Evolutionary conservation across 345 rosid species (phyloP), one percentile per base, ranked within the genome.

Genomic region (Odontarrhena argentea): DNA sequence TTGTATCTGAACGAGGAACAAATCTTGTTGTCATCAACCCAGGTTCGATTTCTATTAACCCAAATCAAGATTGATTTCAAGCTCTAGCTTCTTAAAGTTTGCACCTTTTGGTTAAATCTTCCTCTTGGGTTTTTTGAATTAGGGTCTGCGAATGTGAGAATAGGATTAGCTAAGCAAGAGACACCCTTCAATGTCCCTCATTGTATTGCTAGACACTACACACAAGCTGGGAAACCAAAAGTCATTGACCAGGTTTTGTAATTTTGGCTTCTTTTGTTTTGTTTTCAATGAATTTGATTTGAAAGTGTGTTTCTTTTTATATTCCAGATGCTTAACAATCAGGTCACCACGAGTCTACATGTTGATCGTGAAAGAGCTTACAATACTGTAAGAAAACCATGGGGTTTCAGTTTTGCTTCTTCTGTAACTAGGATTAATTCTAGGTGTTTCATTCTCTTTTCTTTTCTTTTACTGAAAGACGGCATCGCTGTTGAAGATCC

Each of bases 401-500:
- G 4, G 1, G 14, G 32, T 28, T 50, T 45, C 8, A 11, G 22
- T 2, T 58, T 57, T 74, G 35, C 54, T 49, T n/a, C 12, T 44
- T 63, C 34, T 26, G 28, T 63, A 36, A 2, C 3, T 47, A 1
- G n/a, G 9, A 45, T 32, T 42, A 3, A 9, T 62, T 57, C 56
- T 35, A 35, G 14, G 10, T 77, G 42, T 6, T 12, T n/a, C 51
- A 48, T 26, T 30, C 7, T 48, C 4, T 49, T 60, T n/a, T 42
- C 67, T 47, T 4, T 53, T 24, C 46, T 36, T 22, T 55, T 45
- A 35, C 9, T 60, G 59, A 48, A 77, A 94, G 99, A 75, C 80
- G 48, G 99, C 97, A 1, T 86, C 96, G 0, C 74, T 87, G 75
- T 68, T 94, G 87, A 90, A 88, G 83, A 94, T 91, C 50, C 99